A percentile compares a stretch with the other conserved stretches of the same genome.
phyloP scores from a whole-genome alignment of 2,329 filamentous ascomycete genomes.

The Magnaporthiopsis incrustans region DNA sequence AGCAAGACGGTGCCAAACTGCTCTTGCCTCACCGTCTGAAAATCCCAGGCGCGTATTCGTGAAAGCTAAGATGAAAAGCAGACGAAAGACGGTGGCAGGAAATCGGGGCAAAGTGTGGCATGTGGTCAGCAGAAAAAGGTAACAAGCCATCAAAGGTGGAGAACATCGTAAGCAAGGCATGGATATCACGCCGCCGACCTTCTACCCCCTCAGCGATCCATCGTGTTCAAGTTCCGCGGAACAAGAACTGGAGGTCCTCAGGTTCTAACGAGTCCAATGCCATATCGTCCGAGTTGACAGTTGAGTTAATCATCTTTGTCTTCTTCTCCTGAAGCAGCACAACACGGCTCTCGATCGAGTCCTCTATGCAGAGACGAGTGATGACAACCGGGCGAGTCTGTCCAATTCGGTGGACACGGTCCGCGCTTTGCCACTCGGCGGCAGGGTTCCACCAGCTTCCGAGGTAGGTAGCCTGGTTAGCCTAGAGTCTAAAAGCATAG shows the following conservation, averaged over 20 bases:
- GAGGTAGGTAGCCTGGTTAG: constrained; percentile 16
- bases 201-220: not conserved
- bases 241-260: constrained; percentile 93
- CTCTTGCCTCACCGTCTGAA: not conserved
- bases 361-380: constrained; percentile 90
- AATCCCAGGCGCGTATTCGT: not conserved
- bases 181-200: not conserved
- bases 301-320: constrained; percentile 94
- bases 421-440: constrained; percentile 97
- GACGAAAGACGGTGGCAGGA: too few species aligned
- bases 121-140: not conserved
- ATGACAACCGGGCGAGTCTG: constrained; percentile 92
- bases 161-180: not conserved
- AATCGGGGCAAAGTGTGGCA: not conserved
- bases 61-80: not conserved
- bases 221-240: constrained; percentile 55
- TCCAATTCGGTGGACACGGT: constrained; percentile 89
- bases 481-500: not conserved
- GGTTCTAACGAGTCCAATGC: constrained; percentile 87
- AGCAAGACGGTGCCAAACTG: not conserved
- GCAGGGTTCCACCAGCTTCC: constrained; percentile 98
- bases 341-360: constrained; percentile 94
- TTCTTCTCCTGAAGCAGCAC: constrained; percentile 97
- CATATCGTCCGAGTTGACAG: constrained; percentile 85
- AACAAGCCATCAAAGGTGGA: not conserved